These are phyloP conservation scores for Carex scoparia DNA, from an alignment of 176 grass and related monocot genomes.

Conservation along the genomic window DNA sequence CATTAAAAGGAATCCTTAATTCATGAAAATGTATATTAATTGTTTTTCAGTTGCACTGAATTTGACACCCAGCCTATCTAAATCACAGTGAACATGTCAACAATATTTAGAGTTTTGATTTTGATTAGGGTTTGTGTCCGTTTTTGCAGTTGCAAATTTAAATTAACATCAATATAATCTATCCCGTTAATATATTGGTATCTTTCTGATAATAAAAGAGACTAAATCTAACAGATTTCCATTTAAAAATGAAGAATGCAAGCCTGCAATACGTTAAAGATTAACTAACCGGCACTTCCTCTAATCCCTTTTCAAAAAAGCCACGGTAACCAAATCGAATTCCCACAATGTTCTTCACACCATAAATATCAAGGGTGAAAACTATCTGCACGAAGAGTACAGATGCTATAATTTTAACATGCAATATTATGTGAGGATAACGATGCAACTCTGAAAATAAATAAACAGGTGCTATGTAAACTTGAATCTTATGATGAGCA, in stretches of 20 bases:
- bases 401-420: not conserved
- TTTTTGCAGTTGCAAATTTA: not conserved
- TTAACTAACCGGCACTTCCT: slow-evolving; percentile 70
- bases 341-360: slow-evolving; percentile 92
- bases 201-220: not conserved
- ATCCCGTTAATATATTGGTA: not conserved
- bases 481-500: not conserved
- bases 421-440: slow-evolving; percentile 2
- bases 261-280: not conserved
- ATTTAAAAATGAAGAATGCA: not conserved
- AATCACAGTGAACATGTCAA: not conserved
- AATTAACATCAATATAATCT: not conserved
- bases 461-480: not conserved
- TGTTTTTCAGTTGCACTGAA: not conserved
- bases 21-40: not conserved
- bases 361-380: slow-evolving; percentile 87
- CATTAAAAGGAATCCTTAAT: not conserved
- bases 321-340: slow-evolving; percentile 89
- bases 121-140: not conserved
- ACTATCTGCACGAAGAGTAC: slow-evolving; percentile 62
- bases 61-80: not conserved
- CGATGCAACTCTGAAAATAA: not conserved
- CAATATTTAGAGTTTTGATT: not conserved
- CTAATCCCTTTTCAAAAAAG: slow-evolving; percentile 81
- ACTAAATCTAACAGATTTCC: not conserved